Evolutionary conservation across 768 basidiomycete genomes (phyloP).

Genomic region (Coprinopsis strossmayeri): DNA sequence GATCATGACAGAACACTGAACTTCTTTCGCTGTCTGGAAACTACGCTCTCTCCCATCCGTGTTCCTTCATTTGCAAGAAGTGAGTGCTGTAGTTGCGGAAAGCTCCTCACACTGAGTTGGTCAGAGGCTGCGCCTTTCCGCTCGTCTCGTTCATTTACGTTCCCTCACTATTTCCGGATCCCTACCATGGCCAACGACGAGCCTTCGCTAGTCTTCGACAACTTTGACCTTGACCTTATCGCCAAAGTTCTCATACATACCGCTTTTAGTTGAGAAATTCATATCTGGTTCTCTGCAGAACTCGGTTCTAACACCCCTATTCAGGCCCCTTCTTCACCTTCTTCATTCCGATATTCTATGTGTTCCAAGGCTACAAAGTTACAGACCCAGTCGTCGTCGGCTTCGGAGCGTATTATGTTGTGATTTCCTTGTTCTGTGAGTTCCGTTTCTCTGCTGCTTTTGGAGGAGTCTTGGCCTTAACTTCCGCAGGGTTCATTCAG

Average conservation of each 20-base stretch:
- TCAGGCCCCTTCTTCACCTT: slow-evolving; percentile 80
- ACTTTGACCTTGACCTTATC: slow-evolving; percentile 69
- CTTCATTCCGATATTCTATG: slow-evolving; percentile 73
- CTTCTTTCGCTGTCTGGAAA: neutral
- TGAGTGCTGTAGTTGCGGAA: neutral
- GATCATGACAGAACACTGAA: neutral
- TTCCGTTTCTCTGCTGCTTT: slow-evolving; percentile 8
- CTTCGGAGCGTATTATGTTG: slow-evolving; percentile 49
- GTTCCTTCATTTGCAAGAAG: neutral
- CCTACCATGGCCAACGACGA: slow-evolving; percentile 23
- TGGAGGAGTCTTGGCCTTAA: too few species aligned
- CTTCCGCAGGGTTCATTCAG: neutral
- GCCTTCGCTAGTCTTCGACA: slow-evolving; percentile 54
- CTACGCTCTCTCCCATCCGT: neutral
- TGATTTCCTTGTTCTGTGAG: slow-evolving; percentile 65
- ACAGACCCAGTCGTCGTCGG: slow-evolving; percentile 45
- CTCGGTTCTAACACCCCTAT: slow-evolving; percentile 4
- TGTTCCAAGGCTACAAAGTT: slow-evolving; percentile 58
- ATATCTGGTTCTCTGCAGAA: neutral
- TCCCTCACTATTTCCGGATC: slow-evolving; percentile 19
- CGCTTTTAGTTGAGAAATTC: slow-evolving; percentile 51
- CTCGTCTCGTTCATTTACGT: neutral
- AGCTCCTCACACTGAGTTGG: neutral
- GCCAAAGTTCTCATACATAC: slow-evolving; percentile 77
- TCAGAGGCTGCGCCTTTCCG: slow-evolving; percentile 25